Evolutionary conservation across 331 rosid species (phyloP).

Genomic region (Spiraea crenata): DNA sequence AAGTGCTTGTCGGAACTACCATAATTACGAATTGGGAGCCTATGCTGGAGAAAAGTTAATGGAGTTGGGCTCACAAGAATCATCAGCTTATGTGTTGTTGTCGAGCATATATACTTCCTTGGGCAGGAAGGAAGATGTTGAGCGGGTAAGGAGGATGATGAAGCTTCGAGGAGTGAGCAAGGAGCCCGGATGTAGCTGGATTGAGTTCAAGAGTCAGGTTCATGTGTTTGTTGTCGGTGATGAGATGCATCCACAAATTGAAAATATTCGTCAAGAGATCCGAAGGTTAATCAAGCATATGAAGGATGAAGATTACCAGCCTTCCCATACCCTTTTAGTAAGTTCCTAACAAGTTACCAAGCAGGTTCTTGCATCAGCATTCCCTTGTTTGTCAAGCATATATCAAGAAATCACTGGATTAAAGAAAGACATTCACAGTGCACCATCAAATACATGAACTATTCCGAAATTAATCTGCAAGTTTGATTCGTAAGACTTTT

Average conservation of each 20-base stretch:
- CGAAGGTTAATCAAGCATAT: slow-evolving; percentile 50
- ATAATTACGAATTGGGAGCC: slow-evolving; percentile 63
- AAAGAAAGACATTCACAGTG: too few relatives aligned
- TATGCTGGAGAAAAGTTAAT: slow-evolving; percentile 81
- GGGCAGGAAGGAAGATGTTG: slow-evolving; percentile 67
- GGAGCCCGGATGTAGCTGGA: slow-evolving; percentile 95
- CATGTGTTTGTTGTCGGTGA: slow-evolving; percentile 90
- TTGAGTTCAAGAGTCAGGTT: slow-evolving; percentile 64
- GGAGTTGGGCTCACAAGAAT: slow-evolving; percentile 74
- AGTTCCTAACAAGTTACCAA: not conserved
- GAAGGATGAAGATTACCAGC: slow-evolving; percentile 66
- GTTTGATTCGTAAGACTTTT: too few relatives aligned
- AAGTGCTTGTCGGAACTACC: slow-evolving; percentile 71
- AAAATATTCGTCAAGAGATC: slow-evolving; percentile 45
- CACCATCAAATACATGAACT: too few relatives aligned
- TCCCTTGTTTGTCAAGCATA: not conserved
- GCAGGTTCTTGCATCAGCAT: not conserved
- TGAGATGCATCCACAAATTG: slow-evolving; percentile 69
- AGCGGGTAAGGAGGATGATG: slow-evolving; percentile 75
- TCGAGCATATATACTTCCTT: slow-evolving; percentile 66
- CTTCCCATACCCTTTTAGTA: slow-evolving; percentile 15
- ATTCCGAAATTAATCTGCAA: too few relatives aligned
- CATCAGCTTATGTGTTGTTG: slow-evolving; percentile 67
- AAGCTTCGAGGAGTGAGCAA: slow-evolving; percentile 67
- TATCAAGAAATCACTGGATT: too few relatives aligned